Evolutionary conservation across 768 basidiomycete species (phyloP), one percentile per base, ranked within the genome.

Genomic region (Trametes gibbosa): DNA sequence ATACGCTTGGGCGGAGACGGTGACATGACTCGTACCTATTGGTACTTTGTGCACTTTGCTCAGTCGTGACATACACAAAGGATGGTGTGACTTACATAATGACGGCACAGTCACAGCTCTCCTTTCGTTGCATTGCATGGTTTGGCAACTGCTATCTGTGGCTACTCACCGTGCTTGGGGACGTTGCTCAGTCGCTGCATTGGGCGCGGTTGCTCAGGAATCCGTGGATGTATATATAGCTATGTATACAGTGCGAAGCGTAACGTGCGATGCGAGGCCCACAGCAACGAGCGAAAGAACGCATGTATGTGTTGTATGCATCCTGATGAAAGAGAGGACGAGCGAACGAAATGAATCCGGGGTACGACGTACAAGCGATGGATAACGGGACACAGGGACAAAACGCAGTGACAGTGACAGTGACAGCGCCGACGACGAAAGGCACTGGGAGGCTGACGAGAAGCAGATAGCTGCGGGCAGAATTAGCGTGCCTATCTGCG

Each of bases 181-280:
- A n/a, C n/a, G n/a, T n/a, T n/a, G n/a, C n/a, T n/a, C n/a, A n/a
- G n/a, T n/a, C n/a, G n/a, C n/a, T n/a, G n/a, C n/a, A n/a, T n/a
- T n/a, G n/a, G n/a, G n/a, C n/a, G n/a, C n/a, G n/a, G n/a, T 32
- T 32, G 4, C 29, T 32, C 29, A 32, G 29, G 10, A 32, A 5
- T 32, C 29, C 29, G 29, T 32, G 29, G 54, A 37, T 47, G 60
- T 56, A 58, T 62, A 62, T 57, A 62, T 62, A 53, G 41, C 55
- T 62, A 62, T 7, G 52, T 57, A 51, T 58, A 62, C 61, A 62
- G 51, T 62, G 58, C 42, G 58, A 53, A 45, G 43, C 58, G 50
- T 54, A 58, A 29, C 60, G 19, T 53, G 47, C 50, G 32, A 32
- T 62, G 61, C 55, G 56, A 62, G 53, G 61, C 61, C 43, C 61